These are phyloP conservation scores for Antrodiella citrinella DNA, from an alignment of 768 basidiomycete species.

Conservation along the genomic window DNA sequence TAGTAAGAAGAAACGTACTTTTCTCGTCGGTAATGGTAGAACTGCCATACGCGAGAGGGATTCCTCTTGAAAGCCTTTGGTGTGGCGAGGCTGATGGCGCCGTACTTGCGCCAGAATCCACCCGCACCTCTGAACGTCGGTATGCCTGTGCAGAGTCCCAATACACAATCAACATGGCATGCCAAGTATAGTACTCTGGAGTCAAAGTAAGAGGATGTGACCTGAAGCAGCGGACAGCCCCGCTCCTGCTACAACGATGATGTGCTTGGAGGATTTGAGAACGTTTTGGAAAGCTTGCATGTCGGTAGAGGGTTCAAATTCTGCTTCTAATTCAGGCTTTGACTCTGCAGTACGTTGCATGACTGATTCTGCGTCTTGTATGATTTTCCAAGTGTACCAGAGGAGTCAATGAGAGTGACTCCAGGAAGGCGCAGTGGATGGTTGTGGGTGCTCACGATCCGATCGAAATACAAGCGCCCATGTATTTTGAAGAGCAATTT, in stretches of 20 bases:
- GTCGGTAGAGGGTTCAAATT: not conserved
- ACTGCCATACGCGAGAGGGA: constrained; percentile 52
- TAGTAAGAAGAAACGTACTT: constrained; percentile 26
- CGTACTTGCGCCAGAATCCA: constrained; percentile 43
- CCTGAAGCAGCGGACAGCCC: constrained; percentile 62
- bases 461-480: too few species aligned
- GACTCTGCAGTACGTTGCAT: too few species aligned
- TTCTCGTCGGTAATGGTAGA: constrained; percentile 56
- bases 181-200: not conserved
- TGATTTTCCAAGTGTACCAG: too few species aligned
- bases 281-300: constrained; percentile 14
- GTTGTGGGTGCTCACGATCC: too few species aligned
- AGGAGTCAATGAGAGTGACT: too few species aligned
- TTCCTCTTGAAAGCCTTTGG: constrained; percentile 41
- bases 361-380: too few species aligned
- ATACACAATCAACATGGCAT: not conserved
- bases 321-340: too few species aligned
- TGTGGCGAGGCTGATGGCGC: constrained; percentile 43
- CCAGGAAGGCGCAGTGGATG: too few species aligned
- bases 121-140: constrained; percentile 47
- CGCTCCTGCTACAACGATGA: constrained; percentile 43
- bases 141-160: constrained; percentile 20
- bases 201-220: constrained; percentile 13
- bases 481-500: too few species aligned
- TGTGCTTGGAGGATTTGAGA: constrained; percentile 23